A percentile compares a stretch with the other conserved stretches of the same genome.
Evolutionary conservation across 768 basidiomycete species (phyloP).

Genomic region (Mycena filopes): DNA sequence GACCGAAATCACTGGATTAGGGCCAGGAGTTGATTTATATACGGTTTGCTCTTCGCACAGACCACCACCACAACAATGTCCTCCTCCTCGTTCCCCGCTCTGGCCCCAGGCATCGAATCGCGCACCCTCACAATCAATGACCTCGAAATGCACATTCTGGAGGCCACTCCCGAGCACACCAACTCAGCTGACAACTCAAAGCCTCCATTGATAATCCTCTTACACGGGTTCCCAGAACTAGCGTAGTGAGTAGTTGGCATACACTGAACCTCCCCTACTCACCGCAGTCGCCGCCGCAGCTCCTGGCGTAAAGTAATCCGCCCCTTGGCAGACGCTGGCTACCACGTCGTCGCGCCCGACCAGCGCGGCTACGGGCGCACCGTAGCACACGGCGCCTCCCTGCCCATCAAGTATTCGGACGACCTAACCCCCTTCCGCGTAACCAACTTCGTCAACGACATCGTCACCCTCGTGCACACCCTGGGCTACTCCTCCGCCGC

Average conservation of each 20-base stretch:
- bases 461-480: conserved; percentile 60
- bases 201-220: conserved; percentile 59
- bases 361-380: conserved; percentile 65
- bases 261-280: neutral
- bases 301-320: conserved; percentile 71
- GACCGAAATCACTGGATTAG: no score
- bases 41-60: neutral
- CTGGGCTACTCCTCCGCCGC: conserved; percentile 61
- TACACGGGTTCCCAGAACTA: conserved; percentile 77
- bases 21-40: no score
- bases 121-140: conserved; percentile 56
- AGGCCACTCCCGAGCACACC: conserved; percentile 53
- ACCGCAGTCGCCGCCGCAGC: conserved; percentile 10
- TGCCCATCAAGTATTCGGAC: conserved; percentile 56
- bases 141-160: conserved; percentile 63
- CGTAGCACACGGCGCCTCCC: no score
- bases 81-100: conserved; percentile 13
- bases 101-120: conserved; percentile 37
- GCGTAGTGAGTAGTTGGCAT: conserved; percentile 47
- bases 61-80: conserved; percentile 23
- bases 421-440: conserved; percentile 61
- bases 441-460: conserved; percentile 62
- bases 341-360: conserved; percentile 73
- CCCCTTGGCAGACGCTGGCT: conserved; percentile 62
- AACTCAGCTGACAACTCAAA: conserved; percentile 25